Evolutionary conservation across 176 grass and related monocot genomes (phyloP).

Genomic region (Typha latifolia): DNA sequence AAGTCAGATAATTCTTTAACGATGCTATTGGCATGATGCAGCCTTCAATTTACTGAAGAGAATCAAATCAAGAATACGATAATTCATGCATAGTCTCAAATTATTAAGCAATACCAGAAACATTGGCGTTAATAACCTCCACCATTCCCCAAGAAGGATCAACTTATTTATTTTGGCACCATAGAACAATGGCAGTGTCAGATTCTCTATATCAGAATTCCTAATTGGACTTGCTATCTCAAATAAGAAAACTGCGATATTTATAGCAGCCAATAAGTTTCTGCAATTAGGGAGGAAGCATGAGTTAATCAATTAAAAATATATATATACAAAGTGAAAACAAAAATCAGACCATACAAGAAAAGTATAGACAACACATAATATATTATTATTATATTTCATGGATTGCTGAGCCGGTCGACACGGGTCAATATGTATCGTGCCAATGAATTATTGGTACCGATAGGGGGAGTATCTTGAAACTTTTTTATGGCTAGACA

Average conservation of each 20-base stretch:
- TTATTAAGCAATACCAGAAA: constrained; percentile 45
- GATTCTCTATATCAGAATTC: constrained; percentile 44
- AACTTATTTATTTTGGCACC: constrained; percentile 73
- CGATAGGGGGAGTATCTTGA: no score
- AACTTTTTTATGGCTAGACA: no score
- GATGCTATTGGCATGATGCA: no score
- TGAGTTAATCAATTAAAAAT: constrained; percentile 22
- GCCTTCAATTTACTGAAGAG: no score
- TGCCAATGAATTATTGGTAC: no score
- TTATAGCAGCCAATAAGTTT: constrained; percentile 64
- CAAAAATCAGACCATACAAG: constrained; percentile 1
- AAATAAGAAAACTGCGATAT: constrained; percentile 81
- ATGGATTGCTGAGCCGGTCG: no score
- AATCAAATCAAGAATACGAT: no score
- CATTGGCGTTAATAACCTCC: constrained; percentile 80
- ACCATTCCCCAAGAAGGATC: constrained; percentile 81
- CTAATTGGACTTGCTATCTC: constrained; percentile 78
- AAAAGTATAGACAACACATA: background rate
- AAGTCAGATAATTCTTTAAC: no score
- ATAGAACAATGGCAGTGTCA: constrained; percentile 65
- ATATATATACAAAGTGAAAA: background rate
- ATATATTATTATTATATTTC: no score
- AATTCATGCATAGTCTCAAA: no score
- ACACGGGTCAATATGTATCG: no score
- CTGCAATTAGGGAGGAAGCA: constrained; percentile 33